Evolutionary conservation across 768 basidiomycete species (phyloP).

Genomic region (Boletus reticulatus): DNA sequence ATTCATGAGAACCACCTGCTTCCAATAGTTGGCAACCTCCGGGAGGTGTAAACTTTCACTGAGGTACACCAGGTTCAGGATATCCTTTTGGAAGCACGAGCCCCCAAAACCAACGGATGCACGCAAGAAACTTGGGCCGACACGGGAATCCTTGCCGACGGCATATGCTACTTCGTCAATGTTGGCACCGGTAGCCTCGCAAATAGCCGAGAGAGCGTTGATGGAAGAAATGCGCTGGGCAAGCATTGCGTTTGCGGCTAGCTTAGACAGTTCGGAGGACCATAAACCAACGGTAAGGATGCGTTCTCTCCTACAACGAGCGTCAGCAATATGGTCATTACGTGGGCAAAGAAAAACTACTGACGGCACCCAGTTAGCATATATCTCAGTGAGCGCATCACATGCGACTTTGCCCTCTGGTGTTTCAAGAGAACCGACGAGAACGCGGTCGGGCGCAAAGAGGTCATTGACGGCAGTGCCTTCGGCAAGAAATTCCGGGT

Average conservation of each 20-base stretch:
- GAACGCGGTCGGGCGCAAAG: conserved; percentile 87
- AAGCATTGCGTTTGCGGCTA: conserved; percentile 99
- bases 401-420: conserved; percentile 83
- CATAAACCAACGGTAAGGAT: conserved; percentile 96
- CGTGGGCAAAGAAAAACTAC: conserved; percentile 30
- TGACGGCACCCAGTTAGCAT: conserved; percentile 96
- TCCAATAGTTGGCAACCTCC: conserved; percentile 98
- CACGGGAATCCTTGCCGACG: conserved; percentile 87
- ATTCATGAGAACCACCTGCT: conserved; percentile 96
- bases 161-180: conserved; percentile 97
- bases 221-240: conserved; percentile 98
- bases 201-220: conserved; percentile 97
- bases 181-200: conserved; percentile 98
- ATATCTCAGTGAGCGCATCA: conserved; percentile 71
- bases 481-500: conserved; percentile 99
- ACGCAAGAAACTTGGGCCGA: conserved; percentile 94
- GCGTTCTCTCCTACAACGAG: conserved; percentile 51
- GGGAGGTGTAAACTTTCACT: conserved; percentile 93
- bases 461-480: conserved; percentile 95
- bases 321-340: not conserved
- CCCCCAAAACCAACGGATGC: conserved; percentile 97
- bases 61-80: conserved; percentile 97
- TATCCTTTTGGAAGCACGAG: conserved; percentile 99
- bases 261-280: conserved; percentile 98
- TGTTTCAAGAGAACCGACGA: conserved; percentile 94